Conservation (phyloP, 106 monocot genomes). For the Ottelia alismoides region DNA sequence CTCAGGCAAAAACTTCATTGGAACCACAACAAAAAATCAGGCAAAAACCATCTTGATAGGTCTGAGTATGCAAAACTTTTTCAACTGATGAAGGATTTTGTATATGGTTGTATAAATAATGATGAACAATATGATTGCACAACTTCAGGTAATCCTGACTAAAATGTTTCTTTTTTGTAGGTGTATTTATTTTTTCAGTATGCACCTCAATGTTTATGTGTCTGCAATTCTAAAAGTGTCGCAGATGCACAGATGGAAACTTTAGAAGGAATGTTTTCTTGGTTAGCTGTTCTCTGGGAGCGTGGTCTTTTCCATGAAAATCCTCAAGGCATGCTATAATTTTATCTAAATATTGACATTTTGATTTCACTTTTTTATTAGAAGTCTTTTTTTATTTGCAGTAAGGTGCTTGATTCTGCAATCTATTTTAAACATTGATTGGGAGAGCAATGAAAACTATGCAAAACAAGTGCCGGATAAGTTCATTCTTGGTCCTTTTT, state of each 20-base stretch:
- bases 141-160: too few relatives aligned
- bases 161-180: conserved; percentile 22
- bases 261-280: conserved; percentile 40
- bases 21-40: too few relatives aligned
- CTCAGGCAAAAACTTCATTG: too few relatives aligned
- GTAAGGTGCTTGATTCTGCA: conserved; percentile 83
- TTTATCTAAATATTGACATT: neutral
- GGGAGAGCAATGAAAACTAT: conserved; percentile 24
- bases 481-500: conserved; percentile 64
- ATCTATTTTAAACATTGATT: conserved; percentile 68
- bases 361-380: neutral
- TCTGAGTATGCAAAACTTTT: too few relatives aligned
- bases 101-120: too few relatives aligned
- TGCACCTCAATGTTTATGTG: conserved; percentile 4
- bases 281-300: conserved; percentile 84
- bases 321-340: conserved; percentile 46
- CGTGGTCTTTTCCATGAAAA: conserved; percentile 90
- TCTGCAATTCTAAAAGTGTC: conserved; percentile 1
- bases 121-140: too few relatives aligned
- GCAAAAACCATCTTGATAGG: too few relatives aligned
- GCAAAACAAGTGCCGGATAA: conserved; percentile 47
- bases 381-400: conserved; percentile 10
- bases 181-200: conserved; percentile 56
- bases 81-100: too few relatives aligned
- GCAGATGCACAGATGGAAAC: conserved; percentile 52